These are phyloP conservation scores for Magnusiomyces ingens DNA, from an alignment of 1,139 yeast species.

Conservation along the genomic window DNA sequence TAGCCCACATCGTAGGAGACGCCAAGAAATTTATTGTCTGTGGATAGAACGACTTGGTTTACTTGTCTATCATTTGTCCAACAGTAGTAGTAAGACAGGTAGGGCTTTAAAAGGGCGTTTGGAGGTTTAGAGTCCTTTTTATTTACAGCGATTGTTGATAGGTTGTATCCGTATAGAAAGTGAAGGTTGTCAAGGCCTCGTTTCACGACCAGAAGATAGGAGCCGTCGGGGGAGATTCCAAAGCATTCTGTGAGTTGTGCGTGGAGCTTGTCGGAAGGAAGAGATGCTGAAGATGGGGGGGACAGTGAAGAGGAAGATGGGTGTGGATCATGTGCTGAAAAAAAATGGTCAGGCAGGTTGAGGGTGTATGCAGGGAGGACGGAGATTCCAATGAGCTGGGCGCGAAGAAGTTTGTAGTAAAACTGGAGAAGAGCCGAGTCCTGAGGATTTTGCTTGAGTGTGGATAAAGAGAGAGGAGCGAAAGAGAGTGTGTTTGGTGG, in stretches of 20 bases:
- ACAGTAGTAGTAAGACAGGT: slow-evolving; percentile 8
- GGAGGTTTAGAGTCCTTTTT: not conserved
- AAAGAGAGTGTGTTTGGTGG: not conserved
- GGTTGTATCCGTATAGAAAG: slow-evolving; percentile 9
- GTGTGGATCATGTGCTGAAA: slow-evolving; percentile 1
- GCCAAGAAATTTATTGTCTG: slow-evolving; percentile 12
- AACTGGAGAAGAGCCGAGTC: slow-evolving; percentile 8
- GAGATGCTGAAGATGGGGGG: slow-evolving; percentile 5
- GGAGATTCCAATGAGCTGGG: slow-evolving; percentile 10
- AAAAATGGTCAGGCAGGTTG: not conserved
- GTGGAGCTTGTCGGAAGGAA: not conserved
- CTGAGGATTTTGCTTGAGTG: not conserved
- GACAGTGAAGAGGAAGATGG: slow-evolving; percentile 4
- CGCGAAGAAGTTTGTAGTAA: slow-evolving; percentile 11
- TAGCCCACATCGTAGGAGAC: slow-evolving; percentile 16
- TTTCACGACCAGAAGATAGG: slow-evolving; percentile 8
- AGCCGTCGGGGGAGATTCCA: slow-evolving; percentile 15
- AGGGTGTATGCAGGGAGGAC: not conserved
- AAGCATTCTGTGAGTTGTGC: slow-evolving; percentile 10
- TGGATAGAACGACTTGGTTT: slow-evolving; percentile 11
- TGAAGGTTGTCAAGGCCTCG: slow-evolving; percentile 11
- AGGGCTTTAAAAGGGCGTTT: slow-evolving; percentile 4
- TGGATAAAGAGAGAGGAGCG: too few species aligned
- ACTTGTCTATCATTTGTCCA: slow-evolving; percentile 14
- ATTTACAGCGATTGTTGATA: not conserved